These are phyloP conservation scores for Kalanchoe fedtschenkoi DNA, from an alignment of 164 flowering plant genomes.

Conservation along the genomic window DNA sequence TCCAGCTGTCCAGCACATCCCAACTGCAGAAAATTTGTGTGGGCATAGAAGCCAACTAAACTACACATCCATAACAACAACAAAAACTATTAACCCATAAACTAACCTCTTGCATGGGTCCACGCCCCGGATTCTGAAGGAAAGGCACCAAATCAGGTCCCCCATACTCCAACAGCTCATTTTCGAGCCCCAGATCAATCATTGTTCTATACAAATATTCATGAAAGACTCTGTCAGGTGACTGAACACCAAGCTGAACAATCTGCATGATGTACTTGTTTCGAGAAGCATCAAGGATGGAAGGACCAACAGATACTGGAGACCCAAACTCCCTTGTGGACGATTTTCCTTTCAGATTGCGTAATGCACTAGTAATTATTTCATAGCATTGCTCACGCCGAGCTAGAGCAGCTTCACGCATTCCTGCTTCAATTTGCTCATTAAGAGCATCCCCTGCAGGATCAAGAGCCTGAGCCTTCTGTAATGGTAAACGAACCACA, in stretches of 20 bases:
- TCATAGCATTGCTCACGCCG: slow-evolving; percentile 81
- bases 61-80: neutral
- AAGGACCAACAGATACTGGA: slow-evolving; percentile 33
- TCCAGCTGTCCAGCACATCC: too few relatives aligned
- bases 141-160: slow-evolving; percentile 96
- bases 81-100: slow-evolving; percentile 2
- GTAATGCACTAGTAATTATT: slow-evolving; percentile 64
- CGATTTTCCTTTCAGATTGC: slow-evolving; percentile 60
- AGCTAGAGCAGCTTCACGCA: slow-evolving; percentile 57
- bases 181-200: slow-evolving; percentile 87
- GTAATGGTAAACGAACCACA: slow-evolving; percentile 82
- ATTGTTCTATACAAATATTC: slow-evolving; percentile 72
- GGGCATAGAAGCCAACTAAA: neutral
- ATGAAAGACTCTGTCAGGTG: slow-evolving; percentile 78
- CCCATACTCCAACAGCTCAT: slow-evolving; percentile 85
- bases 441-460: slow-evolving; percentile 88
- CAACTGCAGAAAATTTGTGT: too few relatives aligned
- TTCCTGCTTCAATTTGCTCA: slow-evolving; percentile 73
- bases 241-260: slow-evolving; percentile 89
- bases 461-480: slow-evolving; percentile 90
- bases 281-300: slow-evolving; percentile 50
- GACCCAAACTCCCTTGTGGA: slow-evolving; percentile 52
- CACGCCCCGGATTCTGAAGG: slow-evolving; percentile 72
- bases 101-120: slow-evolving; percentile 48
- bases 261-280: slow-evolving; percentile 71